Percentiles rank a stretch among this genome's conserved stretches.
These are phyloP conservation scores for Schizosaccharomyces octosporus DNA, from an alignment of 805 yeast genomes.

Conservation along the genomic window DNA sequence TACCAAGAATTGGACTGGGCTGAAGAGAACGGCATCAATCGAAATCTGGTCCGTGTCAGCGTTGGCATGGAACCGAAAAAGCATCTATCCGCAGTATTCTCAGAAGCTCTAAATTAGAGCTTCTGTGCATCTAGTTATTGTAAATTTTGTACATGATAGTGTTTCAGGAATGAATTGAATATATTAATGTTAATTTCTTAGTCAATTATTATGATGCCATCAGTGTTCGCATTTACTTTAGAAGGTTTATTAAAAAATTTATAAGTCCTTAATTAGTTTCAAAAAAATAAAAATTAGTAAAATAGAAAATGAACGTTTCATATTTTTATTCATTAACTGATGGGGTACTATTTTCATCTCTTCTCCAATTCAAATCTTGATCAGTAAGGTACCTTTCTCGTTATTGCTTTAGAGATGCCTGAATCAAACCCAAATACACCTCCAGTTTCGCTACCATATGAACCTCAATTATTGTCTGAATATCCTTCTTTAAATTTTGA, in stretches of 20 bases:
- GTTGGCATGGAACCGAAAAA: slow-evolving; percentile 53
- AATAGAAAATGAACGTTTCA: too few species aligned
- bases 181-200: too few species aligned
- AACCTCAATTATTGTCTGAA: background rate
- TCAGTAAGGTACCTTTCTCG: background rate
- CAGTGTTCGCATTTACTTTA: too few species aligned
- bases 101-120: slow-evolving; percentile 19
- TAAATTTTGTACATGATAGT: too few species aligned
- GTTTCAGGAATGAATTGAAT: too few species aligned
- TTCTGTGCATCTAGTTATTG: too few species aligned
- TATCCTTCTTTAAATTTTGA: background rate
- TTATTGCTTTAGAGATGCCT: background rate
- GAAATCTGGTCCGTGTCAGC: slow-evolving; percentile 47
- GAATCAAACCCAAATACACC: background rate
- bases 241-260: too few species aligned
- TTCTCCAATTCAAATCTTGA: background rate
- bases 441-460: background rate
- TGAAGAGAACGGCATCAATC: slow-evolving; percentile 56
- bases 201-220: too few species aligned
- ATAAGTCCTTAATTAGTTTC: too few species aligned
- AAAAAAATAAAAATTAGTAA: too few species aligned
- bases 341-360: background rate
- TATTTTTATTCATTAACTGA: too few species aligned
- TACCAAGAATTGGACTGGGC: slow-evolving; percentile 46
- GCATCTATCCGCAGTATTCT: slow-evolving; percentile 24